Evolutionary conservation across 2,329 filamentous ascomycete genomes (phyloP).

Genomic region (Ophiostoma sp.): DNA sequence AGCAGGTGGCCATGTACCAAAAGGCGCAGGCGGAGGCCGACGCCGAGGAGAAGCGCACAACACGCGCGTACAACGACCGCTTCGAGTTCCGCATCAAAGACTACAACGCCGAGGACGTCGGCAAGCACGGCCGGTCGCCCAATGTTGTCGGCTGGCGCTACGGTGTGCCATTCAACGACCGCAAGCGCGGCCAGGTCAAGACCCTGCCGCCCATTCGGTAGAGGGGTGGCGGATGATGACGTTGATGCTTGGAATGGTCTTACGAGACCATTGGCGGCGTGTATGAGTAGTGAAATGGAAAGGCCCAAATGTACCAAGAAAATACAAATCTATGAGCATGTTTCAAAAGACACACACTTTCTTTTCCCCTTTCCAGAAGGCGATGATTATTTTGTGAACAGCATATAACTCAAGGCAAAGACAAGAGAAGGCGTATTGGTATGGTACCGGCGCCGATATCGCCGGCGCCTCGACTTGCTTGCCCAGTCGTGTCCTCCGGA

Average conservation of each 20-base stretch:
- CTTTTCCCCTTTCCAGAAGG: background rate
- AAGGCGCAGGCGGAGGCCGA: slow-evolving; percentile 39
- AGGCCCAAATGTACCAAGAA: background rate
- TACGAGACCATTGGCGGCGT: background rate
- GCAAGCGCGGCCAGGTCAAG: slow-evolving; percentile 64
- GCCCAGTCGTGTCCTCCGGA: background rate
- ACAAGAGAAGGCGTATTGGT: background rate
- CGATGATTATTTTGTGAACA: background rate
- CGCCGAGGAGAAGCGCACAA: slow-evolving; percentile 44
- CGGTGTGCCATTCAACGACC: slow-evolving; percentile 62
- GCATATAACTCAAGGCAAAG: background rate
- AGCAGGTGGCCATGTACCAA: slow-evolving; percentile 24
- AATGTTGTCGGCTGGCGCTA: slow-evolving; percentile 62
- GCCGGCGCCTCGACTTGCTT: background rate
- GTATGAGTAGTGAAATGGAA: slow-evolving; percentile 4
- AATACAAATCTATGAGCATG: background rate
- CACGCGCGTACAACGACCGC: slow-evolving; percentile 46
- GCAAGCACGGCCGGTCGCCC: slow-evolving; percentile 53
- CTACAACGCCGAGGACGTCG: slow-evolving; percentile 58
- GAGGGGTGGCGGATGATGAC: background rate
- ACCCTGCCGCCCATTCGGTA: slow-evolving; percentile 61
- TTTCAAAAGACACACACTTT: background rate
- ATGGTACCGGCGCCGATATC: background rate
- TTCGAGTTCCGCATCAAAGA: slow-evolving; percentile 65
- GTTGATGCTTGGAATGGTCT: background rate